Evolutionary conservation across 192 early-diverging fungal genomes (phyloP).

Genomic region (Gamsiella multidivaricata): DNA sequence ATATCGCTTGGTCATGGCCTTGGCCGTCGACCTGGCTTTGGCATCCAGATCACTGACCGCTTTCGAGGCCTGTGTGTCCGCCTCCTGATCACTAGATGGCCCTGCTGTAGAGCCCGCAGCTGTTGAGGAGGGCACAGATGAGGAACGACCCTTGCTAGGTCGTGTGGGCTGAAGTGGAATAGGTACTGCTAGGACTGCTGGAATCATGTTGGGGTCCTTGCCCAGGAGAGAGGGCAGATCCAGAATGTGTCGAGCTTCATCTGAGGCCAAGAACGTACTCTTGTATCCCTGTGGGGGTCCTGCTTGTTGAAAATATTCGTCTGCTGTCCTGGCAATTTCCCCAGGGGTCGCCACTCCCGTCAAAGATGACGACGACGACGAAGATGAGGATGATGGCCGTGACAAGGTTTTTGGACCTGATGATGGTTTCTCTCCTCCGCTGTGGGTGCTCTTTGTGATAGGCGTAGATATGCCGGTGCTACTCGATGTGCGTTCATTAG

Average conservation of each 20-base stretch:
- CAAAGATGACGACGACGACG: background rate
- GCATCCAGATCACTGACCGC: constrained; percentile 2
- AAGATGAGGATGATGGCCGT: background rate
- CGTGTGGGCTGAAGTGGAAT: constrained; percentile 1
- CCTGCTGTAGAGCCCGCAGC: background rate
- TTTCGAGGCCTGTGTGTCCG: background rate
- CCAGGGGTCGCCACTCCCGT: background rate
- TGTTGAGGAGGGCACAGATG: background rate
- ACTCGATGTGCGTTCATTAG: no score
- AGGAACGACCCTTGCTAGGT: background rate
- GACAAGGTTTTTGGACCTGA: no score
- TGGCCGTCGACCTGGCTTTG: constrained; percentile 28
- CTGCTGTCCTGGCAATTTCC: background rate
- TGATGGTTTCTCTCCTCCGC: no score
- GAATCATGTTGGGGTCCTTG: constrained; percentile 26
- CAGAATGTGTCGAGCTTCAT: constrained; percentile 40
- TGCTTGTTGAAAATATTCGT: background rate
- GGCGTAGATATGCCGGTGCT: no score
- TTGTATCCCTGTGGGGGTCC: background rate
- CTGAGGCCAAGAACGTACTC: constrained; percentile 22
- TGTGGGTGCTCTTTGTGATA: no score
- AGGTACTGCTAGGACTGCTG: constrained; percentile 10
- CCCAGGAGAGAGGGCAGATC: constrained; percentile 37
- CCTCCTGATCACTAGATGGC: background rate
- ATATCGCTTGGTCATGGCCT: constrained; percentile 49